Evolutionary conservation across 257 asterid genomes (phyloP), one percentile per base, ranked within the genome.

Genomic region (Solanum chilense): DNA sequence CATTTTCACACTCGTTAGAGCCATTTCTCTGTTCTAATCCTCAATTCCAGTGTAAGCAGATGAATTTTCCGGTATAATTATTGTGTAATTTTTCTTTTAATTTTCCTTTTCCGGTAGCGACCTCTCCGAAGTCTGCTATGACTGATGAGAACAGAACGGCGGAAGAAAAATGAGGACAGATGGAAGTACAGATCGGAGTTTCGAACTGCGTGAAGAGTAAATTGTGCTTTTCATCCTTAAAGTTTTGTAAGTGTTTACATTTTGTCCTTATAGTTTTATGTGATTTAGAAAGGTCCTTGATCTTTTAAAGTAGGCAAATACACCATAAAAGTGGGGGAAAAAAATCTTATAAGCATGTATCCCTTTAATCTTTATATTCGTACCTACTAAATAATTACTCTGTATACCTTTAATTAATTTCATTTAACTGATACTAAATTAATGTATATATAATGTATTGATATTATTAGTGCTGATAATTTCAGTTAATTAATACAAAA

Each of bases 1-100:
- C 99, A 97, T 96, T 89, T 92, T 96, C 93, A 97, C 99, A 68
- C 96, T 90, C 78, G 98, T 95, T 44, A 97, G 90, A 91, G 99
- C 93, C 99, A 97, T 97, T 85, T 31, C 52, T 3, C 80, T 75
- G 80, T 69, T 29, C 83, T 66, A 39, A 75, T 87, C 64, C 64
- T 56, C 25, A 56, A 56, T 56, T 56, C 9, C 64, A 56, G 83
- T 76, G 13, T 73, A 21, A 21, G 52, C 52, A 39, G 20, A 74
- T 78, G 42, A 45, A 78, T 45, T 25, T 66, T 66, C 64, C 16
- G 69, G 18, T 86, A 21, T 42, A 4, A 58, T 7, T 77, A 2
- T 23, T 80, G 9, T 39, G 35, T 87, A 84, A 21, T 52, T 18
- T 18, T 49, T 45, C 42, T 37, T 73, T 21, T 5, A 4, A 3